A percentile compares a stretch with the other conserved stretches of the same genome.
phyloP scores from a whole-genome alignment of 495 filamentous ascomycete species.

The Cenococcum geophilum region DNA sequence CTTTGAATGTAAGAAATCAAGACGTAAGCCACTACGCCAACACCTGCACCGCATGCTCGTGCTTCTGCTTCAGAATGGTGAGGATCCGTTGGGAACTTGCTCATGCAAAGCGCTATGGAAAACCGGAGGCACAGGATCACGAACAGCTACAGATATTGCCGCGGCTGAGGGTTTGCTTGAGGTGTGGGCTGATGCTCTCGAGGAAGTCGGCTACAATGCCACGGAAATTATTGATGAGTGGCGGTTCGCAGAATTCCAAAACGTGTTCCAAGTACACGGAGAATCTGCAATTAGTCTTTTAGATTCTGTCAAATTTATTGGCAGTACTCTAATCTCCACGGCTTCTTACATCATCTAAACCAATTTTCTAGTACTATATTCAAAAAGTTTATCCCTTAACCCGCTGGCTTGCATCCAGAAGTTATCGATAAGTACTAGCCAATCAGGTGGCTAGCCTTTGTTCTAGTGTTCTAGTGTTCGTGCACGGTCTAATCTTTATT shows the following conservation, averaged over 20 bases:
- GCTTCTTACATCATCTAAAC: no score
- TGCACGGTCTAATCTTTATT: no score
- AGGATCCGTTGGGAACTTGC: conserved; percentile 10
- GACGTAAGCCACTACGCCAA: not conserved
- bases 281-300: not conserved
- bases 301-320: not conserved
- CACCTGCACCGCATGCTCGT: conserved; percentile 10
- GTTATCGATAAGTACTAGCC: no score
- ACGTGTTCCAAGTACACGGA: not conserved
- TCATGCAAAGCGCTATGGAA: conserved; percentile 9
- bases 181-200: conserved; percentile 6
- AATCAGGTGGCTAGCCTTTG: no score
- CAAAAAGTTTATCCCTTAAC: no score
- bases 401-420: no score
- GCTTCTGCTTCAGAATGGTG: conserved; percentile 9
- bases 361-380: no score
- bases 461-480: no score
- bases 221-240: conserved; percentile 10
- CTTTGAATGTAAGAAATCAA: not conserved
- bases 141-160: conserved; percentile 7
- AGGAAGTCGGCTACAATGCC: conserved; percentile 6
- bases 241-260: not conserved
- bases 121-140: not conserved
- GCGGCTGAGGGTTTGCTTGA: not conserved
- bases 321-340: not conserved